Evolutionary conservation across 305 asterid genomes (phyloP).

Genomic region (Plantago lanceolata): DNA sequence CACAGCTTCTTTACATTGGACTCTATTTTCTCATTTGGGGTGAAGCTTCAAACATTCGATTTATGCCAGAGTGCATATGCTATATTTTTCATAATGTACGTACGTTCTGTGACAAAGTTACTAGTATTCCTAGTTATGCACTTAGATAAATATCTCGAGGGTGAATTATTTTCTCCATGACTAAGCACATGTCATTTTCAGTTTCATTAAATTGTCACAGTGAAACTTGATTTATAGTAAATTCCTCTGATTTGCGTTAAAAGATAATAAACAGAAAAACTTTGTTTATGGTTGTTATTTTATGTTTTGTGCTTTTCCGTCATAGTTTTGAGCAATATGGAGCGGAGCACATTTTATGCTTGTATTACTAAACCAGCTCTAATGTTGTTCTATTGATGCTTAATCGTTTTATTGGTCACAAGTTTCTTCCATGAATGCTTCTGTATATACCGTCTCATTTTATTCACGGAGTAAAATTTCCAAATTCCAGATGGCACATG

Average conservation of each 20-base stretch:
- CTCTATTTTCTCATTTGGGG: conserved; percentile 99
- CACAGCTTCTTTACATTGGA: conserved; percentile 88
- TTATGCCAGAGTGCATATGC: conserved; percentile 99
- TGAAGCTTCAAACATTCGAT: conserved; percentile 97
- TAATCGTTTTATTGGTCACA: conserved; percentile 12
- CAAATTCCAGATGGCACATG: conserved; percentile 72
- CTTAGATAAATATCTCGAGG: background rate
- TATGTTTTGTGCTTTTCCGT: background rate
- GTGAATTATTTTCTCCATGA: background rate
- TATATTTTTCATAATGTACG: conserved; percentile 90
- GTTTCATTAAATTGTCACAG: background rate
- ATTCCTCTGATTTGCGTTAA: too few relatives aligned
- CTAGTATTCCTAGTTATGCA: conserved; percentile 17
- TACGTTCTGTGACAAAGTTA: conserved; percentile 22
- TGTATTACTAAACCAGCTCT: background rate
- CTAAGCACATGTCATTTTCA: background rate
- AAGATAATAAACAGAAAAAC: too few relatives aligned
- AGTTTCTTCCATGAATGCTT: conserved; percentile 14
- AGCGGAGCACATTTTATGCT: background rate
- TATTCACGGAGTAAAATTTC: conserved; percentile 23
- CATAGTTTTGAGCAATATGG: background rate
- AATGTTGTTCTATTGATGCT: conserved; percentile 1
- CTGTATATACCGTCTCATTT: background rate
- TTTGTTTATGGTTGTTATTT: background rate
- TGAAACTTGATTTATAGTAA: too few relatives aligned